Evolutionary conservation across 345 rosid genomes (phyloP).

Genomic region (Syzygium aqueum): DNA sequence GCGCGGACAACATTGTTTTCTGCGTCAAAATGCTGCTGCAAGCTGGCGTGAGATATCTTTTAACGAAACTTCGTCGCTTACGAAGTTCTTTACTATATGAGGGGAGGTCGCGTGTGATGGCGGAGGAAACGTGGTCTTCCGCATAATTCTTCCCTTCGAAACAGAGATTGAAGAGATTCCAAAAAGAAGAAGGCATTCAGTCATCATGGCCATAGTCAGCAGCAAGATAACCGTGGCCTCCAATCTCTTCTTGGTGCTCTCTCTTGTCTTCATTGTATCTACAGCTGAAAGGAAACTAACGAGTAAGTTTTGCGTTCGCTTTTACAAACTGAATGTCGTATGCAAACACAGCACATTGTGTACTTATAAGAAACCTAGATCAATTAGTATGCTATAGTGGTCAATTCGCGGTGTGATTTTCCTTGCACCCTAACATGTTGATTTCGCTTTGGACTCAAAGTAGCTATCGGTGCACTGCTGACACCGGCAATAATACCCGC

Average conservation of each 20-base stretch:
- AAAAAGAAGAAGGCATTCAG: not conserved
- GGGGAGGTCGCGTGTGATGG: not conserved
- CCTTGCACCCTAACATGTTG: not conserved
- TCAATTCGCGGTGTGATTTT: not conserved
- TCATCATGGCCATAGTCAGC: not conserved
- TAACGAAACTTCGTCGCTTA: not conserved
- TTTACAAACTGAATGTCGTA: not conserved
- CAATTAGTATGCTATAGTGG: not conserved
- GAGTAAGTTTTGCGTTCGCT: not conserved
- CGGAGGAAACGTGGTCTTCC: not conserved
- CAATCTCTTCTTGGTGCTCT: constrained; percentile 2
- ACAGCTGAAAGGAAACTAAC: not conserved
- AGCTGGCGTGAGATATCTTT: not conserved
- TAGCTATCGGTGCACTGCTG: not conserved
- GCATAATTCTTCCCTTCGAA: not conserved
- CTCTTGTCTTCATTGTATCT: constrained; percentile 2
- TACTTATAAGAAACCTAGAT: not conserved
- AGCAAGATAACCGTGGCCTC: not conserved
- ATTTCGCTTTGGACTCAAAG: not conserved
- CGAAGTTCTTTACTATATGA: not conserved
- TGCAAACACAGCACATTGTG: not conserved
- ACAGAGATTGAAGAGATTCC: not conserved
- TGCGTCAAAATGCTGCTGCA: not conserved
- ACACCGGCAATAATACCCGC: accelerated
- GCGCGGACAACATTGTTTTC: not conserved